phyloP scores from a whole-genome alignment of 176 grass and related monocot genomes.

The Eleusine coracana region DNA sequence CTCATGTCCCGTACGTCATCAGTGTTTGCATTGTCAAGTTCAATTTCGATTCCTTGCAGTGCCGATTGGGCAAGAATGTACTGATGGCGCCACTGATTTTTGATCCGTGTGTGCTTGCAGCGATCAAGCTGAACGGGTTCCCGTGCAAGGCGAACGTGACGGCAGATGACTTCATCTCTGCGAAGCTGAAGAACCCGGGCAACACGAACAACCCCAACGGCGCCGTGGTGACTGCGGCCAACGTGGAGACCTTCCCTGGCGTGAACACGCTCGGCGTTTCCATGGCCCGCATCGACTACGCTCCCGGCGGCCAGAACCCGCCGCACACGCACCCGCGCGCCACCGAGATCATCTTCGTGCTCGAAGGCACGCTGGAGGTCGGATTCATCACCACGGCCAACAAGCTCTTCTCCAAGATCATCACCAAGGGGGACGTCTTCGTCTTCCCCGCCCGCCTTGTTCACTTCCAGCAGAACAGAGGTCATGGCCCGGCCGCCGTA shows the following conservation, averaged over 20 bases:
- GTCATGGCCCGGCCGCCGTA: conserved; percentile 36
- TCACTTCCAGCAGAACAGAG: conserved; percentile 85
- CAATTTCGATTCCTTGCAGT: too few relatives aligned
- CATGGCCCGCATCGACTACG: conserved; percentile 78
- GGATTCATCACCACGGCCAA: conserved; percentile 81
- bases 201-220: conserved; percentile 59
- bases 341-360: conserved; percentile 69
- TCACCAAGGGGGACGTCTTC: conserved; percentile 63
- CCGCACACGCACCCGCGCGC: conserved; percentile 61
- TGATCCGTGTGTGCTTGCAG: conserved; percentile 24
- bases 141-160: conserved; percentile 67
- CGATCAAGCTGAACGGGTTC: conserved; percentile 72
- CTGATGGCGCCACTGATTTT: background rate
- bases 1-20: conserved; percentile 40
- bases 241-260: conserved; percentile 57
- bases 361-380: conserved; percentile 66
- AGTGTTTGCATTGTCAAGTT: background rate
- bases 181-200: conserved; percentile 42
- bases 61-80: background rate
- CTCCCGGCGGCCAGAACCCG: conserved; percentile 46
- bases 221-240: conserved; percentile 48
- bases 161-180: conserved; percentile 72
- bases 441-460: conserved; percentile 73
- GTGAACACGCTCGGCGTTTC: conserved; percentile 83
- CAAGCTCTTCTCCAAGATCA: conserved; percentile 56